Percentiles rank a stretch among this genome's conserved stretches.
Evolutionary conservation across 176 grass and related monocot species (phyloP).

Genomic region (Tuctoria greenei): DNA sequence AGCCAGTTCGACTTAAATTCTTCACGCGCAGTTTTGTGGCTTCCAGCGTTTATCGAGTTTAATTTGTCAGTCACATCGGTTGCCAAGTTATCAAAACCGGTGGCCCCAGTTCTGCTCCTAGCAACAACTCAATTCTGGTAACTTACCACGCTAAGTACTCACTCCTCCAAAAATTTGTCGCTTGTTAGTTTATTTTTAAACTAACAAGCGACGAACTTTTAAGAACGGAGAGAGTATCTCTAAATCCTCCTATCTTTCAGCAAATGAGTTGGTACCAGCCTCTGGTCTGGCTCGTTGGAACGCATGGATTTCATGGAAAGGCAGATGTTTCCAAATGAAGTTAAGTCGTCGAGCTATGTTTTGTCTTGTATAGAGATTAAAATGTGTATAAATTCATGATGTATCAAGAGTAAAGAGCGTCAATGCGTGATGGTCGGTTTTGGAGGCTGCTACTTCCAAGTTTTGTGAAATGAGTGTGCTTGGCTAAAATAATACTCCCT

Average conservation of each 20-base stretch:
- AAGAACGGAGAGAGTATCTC: too few species aligned
- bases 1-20: neutral
- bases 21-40: neutral
- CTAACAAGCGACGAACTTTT: too few species aligned
- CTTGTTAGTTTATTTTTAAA: too few species aligned
- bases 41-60: slow-evolving; percentile 1
- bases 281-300: neutral
- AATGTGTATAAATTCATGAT: neutral
- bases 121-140: slow-evolving; percentile 20
- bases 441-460: slow-evolving; percentile 1
- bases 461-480: neutral
- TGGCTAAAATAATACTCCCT: neutral
- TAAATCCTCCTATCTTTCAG: neutral
- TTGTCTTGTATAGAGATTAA: neutral
- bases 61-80: slow-evolving; percentile 1
- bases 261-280: slow-evolving; percentile 20
- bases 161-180: too few species aligned
- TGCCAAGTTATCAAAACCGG: slow-evolving; percentile 28
- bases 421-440: neutral
- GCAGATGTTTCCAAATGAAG: neutral
- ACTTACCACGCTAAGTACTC: neutral
- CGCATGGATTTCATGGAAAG: slow-evolving; percentile 8
- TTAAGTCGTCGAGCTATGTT: neutral
- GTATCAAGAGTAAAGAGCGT: neutral
- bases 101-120: neutral